Percentiles rank a stretch among this genome's conserved stretches.
phyloP scores from a whole-genome alignment of 805 yeast species.

The Lachancea waltii region DNA sequence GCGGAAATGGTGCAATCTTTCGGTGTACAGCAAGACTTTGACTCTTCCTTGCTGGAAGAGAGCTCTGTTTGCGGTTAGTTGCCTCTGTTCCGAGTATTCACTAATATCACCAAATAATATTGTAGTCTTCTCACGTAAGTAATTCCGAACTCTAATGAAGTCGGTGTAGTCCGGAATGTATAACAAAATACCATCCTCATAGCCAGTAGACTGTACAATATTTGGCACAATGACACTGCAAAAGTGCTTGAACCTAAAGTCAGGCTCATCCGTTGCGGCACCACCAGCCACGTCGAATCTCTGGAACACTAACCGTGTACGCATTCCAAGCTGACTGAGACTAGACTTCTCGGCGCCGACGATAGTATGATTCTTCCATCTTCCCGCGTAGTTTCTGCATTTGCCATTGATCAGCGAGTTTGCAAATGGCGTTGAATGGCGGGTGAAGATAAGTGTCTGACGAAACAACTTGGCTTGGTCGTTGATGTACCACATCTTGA shows the following conservation, averaged over 20 bases:
- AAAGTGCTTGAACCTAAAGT: constrained; percentile 76
- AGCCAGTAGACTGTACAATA: constrained; percentile 50
- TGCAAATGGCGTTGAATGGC: constrained; percentile 73
- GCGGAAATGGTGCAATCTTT: constrained; percentile 87
- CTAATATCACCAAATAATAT: constrained; percentile 64
- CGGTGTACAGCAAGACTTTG: constrained; percentile 81
- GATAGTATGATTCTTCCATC: constrained; percentile 46
- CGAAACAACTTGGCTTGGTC: constrained; percentile 67
- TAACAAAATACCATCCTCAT: constrained; percentile 67
- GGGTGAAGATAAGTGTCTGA: constrained; percentile 74
- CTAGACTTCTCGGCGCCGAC: constrained; percentile 44
- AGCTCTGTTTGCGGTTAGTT: constrained; percentile 63
- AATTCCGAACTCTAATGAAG: constrained; percentile 69
- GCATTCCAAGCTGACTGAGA: constrained; percentile 59
- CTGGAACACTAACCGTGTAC: constrained; percentile 61
- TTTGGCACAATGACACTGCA: constrained; percentile 68
- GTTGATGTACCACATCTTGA: constrained; percentile 88
- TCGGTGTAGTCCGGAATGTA: constrained; percentile 86
- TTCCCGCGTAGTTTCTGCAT: constrained; percentile 54
- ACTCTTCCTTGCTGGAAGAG: constrained; percentile 55
- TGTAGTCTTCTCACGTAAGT: constrained; percentile 49
- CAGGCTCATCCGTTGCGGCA: constrained; percentile 62
- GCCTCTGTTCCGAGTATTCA: constrained; percentile 75
- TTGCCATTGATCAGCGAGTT: constrained; percentile 50
- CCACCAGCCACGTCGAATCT: constrained; percentile 50